A percentile compares a stretch with the other conserved stretches of the same genome.
phyloP scores from a whole-genome alignment of 2,329 filamentous ascomycete genomes.

The Endothia cerciana region DNA sequence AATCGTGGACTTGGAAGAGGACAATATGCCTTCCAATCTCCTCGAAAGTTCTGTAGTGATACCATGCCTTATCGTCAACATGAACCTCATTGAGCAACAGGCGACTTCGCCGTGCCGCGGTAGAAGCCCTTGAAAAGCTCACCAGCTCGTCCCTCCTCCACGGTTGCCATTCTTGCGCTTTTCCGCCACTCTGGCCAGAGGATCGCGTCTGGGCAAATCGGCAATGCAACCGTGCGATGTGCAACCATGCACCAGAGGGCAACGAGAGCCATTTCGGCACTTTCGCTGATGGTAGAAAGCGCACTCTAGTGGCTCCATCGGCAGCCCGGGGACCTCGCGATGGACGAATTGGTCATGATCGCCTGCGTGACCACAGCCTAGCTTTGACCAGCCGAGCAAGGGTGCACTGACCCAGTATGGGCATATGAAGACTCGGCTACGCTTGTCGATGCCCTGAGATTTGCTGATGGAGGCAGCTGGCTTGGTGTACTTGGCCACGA shows the following conservation, averaged over 20 bases:
- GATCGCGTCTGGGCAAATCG: background rate
- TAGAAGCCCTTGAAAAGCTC: too few species aligned
- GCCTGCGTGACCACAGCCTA: background rate
- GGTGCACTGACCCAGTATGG: constrained; percentile 7
- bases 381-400: background rate
- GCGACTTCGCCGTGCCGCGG: too few species aligned
- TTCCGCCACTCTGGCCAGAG: background rate
- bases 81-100: too few species aligned
- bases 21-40: too few species aligned
- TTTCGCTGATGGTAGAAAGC: constrained; percentile 1
- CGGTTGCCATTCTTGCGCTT: too few species aligned
- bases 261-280: background rate
- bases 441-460: background rate
- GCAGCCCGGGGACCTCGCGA: background rate
- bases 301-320: constrained; percentile 5
- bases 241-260: background rate
- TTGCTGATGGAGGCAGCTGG: background rate
- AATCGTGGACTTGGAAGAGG: too few species aligned
- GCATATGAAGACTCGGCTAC: background rate
- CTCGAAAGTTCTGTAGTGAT: too few species aligned
- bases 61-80: too few species aligned
- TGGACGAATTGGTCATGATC: background rate
- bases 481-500: too few species aligned
- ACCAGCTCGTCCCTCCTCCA: too few species aligned
- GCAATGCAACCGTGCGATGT: background rate